Percentiles rank a stretch among this genome's conserved stretches.
phyloP scores from a whole-genome alignment of 768 basidiomycete species.

The Pisolithus sp. region DNA sequence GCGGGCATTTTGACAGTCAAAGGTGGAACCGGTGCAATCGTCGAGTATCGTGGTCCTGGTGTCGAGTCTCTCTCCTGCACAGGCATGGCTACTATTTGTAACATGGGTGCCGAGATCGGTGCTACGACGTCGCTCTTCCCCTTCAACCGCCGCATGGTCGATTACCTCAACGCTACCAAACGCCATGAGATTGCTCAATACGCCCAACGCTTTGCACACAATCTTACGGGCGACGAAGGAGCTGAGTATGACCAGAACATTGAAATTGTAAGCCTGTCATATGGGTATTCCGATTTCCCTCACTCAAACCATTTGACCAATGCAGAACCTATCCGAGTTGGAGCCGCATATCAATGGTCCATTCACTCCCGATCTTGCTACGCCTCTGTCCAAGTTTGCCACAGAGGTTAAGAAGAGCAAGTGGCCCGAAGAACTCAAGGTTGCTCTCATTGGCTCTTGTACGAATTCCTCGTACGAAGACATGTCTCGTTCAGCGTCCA shows the following conservation, averaged over 20 bases:
- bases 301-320: not conserved
- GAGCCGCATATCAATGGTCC: constrained; percentile 99
- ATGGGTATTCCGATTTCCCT: not conserved
- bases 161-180: constrained; percentile 94
- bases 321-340: constrained; percentile 87
- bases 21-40: constrained; percentile 98
- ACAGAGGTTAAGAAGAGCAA: constrained; percentile 86
- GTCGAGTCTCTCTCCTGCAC: constrained; percentile 96
- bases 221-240: constrained; percentile 79
- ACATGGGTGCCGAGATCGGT: constrained; percentile 99
- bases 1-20: constrained; percentile 99
- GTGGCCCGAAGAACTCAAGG: constrained; percentile 97
- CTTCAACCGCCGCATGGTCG: constrained; percentile 90
- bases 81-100: constrained; percentile 99
- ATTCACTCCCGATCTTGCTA: constrained; percentile 99
- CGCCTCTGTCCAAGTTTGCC: constrained; percentile 94
- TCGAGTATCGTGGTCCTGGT: constrained; percentile 94
- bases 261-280: constrained; percentile 62
- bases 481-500: constrained; percentile 95
- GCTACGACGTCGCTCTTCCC: constrained; percentile 99
- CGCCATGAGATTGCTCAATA: constrained; percentile 83
- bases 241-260: constrained; percentile 93
- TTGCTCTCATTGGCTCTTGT: constrained; percentile 97
- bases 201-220: constrained; percentile 83
- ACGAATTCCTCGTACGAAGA: constrained; percentile 99